Base-by-base conservation (phyloP, 176 grass and related monocot genomes). In the Bonia amplexicaulis region DNA sequence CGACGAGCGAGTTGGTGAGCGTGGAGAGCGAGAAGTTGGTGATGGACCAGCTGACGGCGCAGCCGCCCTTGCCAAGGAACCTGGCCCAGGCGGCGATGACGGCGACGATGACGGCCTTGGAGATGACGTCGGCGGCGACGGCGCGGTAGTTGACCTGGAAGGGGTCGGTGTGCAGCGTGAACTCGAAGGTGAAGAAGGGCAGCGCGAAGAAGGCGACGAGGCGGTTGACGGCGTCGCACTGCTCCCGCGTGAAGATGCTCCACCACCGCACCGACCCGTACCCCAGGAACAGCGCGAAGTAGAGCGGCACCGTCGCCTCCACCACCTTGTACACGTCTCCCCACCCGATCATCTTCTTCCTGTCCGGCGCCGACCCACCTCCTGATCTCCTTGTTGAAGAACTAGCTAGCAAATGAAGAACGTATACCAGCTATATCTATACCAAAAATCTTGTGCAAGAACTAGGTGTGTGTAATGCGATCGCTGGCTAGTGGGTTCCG, bases 211-310 rank as follows among this genome's bases (percentile, higher is more conserved):
- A 92, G 60, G 91, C 90, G 6, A 98, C 96, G 6, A 98, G 89
- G 7, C 96, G 85, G 93, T 96, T 98, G 78, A 98, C 89, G 40
- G 87, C 94, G 74, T 98, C 96, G 81, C 96, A 98, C 87, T 98
- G 93, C 90, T 93, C 89, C 19, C 69, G 58, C 13, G 89, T 90
- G 90, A 99, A 96, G 85, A 99, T 93, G 47, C 86, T 85, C 96
- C 96, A 99, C 96, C 96, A 99, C 53, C 86, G 74, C 12, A 99
- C 90, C 1, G 96, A 99, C 1, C 93, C 96, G 65, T 96, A 99
- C 3, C 93, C 96, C 1, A 99, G 79, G 51, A 88, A 87, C 3
- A 99, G 84, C 0, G 93, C 96, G 78, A 99, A 85, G 93, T 99
- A 99, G 12, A 96, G 91, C 17, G 96, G 96, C 62, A 74, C 90